These are phyloP conservation scores for Sporothrix luriei DNA, from an alignment of 2,329 filamentous ascomycete genomes.

Conservation along the genomic window DNA sequence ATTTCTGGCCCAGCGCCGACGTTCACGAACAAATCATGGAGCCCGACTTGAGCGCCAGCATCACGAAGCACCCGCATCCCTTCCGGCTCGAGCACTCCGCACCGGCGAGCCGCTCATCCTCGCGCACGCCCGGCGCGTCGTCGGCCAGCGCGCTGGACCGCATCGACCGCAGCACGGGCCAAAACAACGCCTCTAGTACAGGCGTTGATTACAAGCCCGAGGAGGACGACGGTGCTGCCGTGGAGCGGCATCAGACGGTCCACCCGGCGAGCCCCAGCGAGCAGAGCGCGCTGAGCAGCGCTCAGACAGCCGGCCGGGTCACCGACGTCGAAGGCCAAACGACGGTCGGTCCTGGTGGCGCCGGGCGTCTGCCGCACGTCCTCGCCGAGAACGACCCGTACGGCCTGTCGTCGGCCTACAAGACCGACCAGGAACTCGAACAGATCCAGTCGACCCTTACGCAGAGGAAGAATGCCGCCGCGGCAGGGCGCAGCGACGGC, in stretches of 20 bases:
- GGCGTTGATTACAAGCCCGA: conserved; percentile 47
- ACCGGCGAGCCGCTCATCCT: conserved; percentile 37
- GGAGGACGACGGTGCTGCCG: conserved; percentile 46
- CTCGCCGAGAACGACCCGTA: conserved; percentile 75
- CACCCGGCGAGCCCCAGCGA: conserved; percentile 24
- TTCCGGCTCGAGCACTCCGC: conserved; percentile 46
- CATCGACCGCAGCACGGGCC: conserved; percentile 39
- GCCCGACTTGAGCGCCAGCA: conserved; percentile 42
- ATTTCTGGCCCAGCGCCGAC: neutral
- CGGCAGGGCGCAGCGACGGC: neutral
- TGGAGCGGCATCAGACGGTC: conserved; percentile 48
- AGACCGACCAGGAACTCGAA: conserved; percentile 74
- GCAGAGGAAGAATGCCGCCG: conserved; percentile 43
- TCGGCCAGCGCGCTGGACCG: conserved; percentile 28
- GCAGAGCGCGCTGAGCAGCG: conserved; percentile 23
- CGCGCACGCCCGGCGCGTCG: conserved; percentile 37
- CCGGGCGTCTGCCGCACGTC: conserved; percentile 59
- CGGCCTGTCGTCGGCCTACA: conserved; percentile 74
- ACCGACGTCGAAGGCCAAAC: conserved; percentile 56
- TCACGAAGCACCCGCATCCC: conserved; percentile 45
- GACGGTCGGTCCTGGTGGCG: conserved; percentile 40
- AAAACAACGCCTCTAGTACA: conserved; percentile 49
- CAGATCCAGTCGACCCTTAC: conserved; percentile 79
- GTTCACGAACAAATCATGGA: conserved; percentile 38
- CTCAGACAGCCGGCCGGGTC: neutral